Percentiles rank a stretch among this genome's conserved stretches.
Conservation (phyloP, 2,329 filamentous ascomycete species). For the Phialophora expanda region DNA sequence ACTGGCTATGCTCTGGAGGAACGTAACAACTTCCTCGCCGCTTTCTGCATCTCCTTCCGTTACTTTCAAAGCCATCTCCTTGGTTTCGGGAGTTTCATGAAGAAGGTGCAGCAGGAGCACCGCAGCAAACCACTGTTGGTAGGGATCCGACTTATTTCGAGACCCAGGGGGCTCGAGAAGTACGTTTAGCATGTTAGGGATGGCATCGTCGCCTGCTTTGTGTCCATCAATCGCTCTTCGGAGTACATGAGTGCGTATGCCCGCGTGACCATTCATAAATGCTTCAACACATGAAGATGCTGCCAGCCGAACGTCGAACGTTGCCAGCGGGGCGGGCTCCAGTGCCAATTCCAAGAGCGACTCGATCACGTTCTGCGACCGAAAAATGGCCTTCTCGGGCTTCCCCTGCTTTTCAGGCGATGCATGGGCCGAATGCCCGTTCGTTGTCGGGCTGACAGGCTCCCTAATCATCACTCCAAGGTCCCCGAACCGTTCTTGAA, state of each 20-base stretch:
- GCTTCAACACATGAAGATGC: slow-evolving; percentile 91
- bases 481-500: slow-evolving; percentile 90
- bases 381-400: slow-evolving; percentile 21
- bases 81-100: slow-evolving; percentile 78
- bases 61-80: slow-evolving; percentile 77
- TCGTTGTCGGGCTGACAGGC: slow-evolving; percentile 40
- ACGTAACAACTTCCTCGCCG: slow-evolving; percentile 93
- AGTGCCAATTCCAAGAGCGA: slow-evolving; percentile 84
- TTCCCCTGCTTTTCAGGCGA: slow-evolving; percentile 22
- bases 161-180: slow-evolving; percentile 71
- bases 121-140: slow-evolving; percentile 87
- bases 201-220: slow-evolving; percentile 74
- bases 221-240: slow-evolving; percentile 88
- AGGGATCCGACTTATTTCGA: slow-evolving; percentile 74
- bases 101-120: slow-evolving; percentile 85
- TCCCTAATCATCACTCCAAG: slow-evolving; percentile 67
- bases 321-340: slow-evolving; percentile 66
- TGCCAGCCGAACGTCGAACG: slow-evolving; percentile 81
- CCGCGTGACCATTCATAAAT: slow-evolving; percentile 81
- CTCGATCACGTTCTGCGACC: slow-evolving; percentile 78
- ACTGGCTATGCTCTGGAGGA: slow-evolving; percentile 83
- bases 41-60: slow-evolving; percentile 86
- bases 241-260: slow-evolving; percentile 84
- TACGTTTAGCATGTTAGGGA: slow-evolving; percentile 85
- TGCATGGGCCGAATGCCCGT: slow-evolving; percentile 43